These are phyloP conservation scores for Russula compacta DNA, from an alignment of 768 basidiomycete genomes.

Conservation along the genomic window DNA sequence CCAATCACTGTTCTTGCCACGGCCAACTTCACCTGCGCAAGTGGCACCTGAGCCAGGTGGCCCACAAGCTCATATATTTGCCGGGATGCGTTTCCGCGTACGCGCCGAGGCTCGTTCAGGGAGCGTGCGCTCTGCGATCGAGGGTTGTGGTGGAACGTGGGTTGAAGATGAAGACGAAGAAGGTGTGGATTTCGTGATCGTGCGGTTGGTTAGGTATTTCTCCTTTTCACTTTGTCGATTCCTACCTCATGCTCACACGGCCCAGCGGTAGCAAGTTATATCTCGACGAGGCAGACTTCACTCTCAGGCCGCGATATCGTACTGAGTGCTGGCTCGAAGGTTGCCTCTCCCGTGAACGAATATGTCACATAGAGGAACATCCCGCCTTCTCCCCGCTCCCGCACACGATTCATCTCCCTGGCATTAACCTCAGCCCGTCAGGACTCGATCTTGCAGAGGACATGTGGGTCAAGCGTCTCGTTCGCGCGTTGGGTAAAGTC, in stretches of 20 bases:
- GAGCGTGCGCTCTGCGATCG: slow-evolving; percentile 51
- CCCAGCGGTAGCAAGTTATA: slow-evolving; percentile 66
- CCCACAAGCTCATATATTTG: slow-evolving; percentile 34
- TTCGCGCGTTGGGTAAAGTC: slow-evolving; percentile 55
- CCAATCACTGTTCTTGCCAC: slow-evolving; percentile 15
- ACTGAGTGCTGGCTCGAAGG: slow-evolving; percentile 94
- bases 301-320: slow-evolving; percentile 47
- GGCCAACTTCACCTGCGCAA: neutral
- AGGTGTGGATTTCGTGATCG: slow-evolving; percentile 56
- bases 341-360: slow-evolving; percentile 66
- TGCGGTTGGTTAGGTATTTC: slow-evolving; percentile 63
- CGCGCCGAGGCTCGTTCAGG: slow-evolving; percentile 58
- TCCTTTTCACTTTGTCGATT: neutral
- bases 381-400: slow-evolving; percentile 61
- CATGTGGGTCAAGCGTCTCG: slow-evolving; percentile 55
- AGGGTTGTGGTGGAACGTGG: slow-evolving; percentile 47
- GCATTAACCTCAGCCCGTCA: slow-evolving; percentile 62
- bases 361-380: slow-evolving; percentile 60
- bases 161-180: slow-evolving; percentile 32
- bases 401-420: slow-evolving; percentile 47
- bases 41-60: slow-evolving; percentile 18
- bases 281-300: slow-evolving; percentile 42
- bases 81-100: slow-evolving; percentile 46
- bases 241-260: neutral
- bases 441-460: slow-evolving; percentile 65